A percentile compares a stretch with the other conserved stretches of the same genome.
Evolutionary conservation across 805 yeast genomes (phyloP).

Genomic region (Saccharomycopsis capsularis): DNA sequence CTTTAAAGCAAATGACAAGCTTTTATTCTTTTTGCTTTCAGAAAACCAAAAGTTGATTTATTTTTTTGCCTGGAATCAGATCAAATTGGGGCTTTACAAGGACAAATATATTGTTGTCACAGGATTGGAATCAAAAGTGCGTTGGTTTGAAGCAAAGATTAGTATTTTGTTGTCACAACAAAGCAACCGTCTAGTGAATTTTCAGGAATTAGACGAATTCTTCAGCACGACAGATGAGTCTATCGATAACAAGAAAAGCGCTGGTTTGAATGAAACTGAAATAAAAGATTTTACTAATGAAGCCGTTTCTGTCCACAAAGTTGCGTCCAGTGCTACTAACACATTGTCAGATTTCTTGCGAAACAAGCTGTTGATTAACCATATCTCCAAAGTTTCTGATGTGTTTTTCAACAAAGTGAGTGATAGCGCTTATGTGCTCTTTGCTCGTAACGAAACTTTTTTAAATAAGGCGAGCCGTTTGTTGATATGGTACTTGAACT

Average conservation of each 20-base stretch:
- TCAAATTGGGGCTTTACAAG: slow-evolving; percentile 6
- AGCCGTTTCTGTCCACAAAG: background rate
- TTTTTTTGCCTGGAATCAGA: slow-evolving; percentile 8
- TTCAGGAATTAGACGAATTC: slow-evolving; percentile 8
- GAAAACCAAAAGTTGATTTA: slow-evolving; percentile 10
- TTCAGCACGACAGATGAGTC: background rate
- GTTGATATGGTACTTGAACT: slow-evolving; percentile 34
- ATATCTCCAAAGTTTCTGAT: slow-evolving; percentile 31
- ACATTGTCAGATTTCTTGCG: too few species aligned
- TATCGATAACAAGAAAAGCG: background rate
- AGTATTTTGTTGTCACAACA: slow-evolving; percentile 3
- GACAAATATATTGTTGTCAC: slow-evolving; percentile 6
- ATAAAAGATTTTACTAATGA: background rate
- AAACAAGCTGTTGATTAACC: slow-evolving; percentile 20
- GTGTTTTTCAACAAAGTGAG: slow-evolving; percentile 30
- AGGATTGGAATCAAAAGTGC: slow-evolving; percentile 12
- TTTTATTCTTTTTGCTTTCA: slow-evolving; percentile 11
- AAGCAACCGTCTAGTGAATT: slow-evolving; percentile 8
- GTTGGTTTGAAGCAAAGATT: slow-evolving; percentile 21
- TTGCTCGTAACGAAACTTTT: slow-evolving; percentile 28
- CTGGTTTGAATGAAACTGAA: background rate
- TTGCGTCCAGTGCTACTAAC: too few species aligned
- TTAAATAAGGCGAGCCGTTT: slow-evolving; percentile 34
- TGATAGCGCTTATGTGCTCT: slow-evolving; percentile 27
- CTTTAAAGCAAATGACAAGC: slow-evolving; percentile 9